Conservation (phyloP, 306 rosid genomes). For the Erythrophleum fordii region DNA sequence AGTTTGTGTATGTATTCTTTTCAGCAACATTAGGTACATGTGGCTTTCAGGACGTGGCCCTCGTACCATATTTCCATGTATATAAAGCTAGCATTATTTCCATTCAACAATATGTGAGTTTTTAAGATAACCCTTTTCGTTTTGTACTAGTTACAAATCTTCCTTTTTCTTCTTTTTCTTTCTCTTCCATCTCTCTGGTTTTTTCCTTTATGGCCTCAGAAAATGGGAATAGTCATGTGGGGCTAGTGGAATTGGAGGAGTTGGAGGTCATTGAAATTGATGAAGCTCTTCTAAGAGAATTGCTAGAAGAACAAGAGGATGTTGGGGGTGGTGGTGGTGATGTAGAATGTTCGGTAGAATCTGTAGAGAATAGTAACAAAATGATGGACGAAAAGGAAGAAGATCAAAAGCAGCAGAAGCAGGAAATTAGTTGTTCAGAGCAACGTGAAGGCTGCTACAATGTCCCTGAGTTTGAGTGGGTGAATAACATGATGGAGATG, state of each 20-base stretch:
- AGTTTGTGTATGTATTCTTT: slow-evolving; percentile 41
- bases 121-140: slow-evolving; percentile 22
- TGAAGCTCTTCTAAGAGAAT: slow-evolving; percentile 59
- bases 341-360: not conserved
- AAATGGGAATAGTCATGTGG: slow-evolving; percentile 37
- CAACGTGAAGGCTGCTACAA: not conserved
- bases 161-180: not conserved
- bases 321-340: slow-evolving; percentile 8
- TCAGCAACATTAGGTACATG: slow-evolving; percentile 52
- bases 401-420: not conserved
- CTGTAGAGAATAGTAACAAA: not conserved
- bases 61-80: slow-evolving; percentile 24
- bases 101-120: not conserved
- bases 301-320: slow-evolving; percentile 55
- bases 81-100: slow-evolving; percentile 7
- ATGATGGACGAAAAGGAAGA: not conserved
- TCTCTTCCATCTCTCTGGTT: not conserved
- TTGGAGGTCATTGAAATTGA: slow-evolving; percentile 64
- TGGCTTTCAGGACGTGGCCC: slow-evolving; percentile 48
- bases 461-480: slow-evolving; percentile 46
- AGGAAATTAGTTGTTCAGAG: slow-evolving; percentile 17
- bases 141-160: not conserved
- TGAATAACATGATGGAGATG: slow-evolving; percentile 34
- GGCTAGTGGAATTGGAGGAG: slow-evolving; percentile 50
- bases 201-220: slow-evolving; percentile 47